Percentiles rank a stretch among this genome's conserved stretches.
Evolutionary conservation across 495 filamentous ascomycete species (phyloP).

Genomic region (Entonaema liquescens): DNA sequence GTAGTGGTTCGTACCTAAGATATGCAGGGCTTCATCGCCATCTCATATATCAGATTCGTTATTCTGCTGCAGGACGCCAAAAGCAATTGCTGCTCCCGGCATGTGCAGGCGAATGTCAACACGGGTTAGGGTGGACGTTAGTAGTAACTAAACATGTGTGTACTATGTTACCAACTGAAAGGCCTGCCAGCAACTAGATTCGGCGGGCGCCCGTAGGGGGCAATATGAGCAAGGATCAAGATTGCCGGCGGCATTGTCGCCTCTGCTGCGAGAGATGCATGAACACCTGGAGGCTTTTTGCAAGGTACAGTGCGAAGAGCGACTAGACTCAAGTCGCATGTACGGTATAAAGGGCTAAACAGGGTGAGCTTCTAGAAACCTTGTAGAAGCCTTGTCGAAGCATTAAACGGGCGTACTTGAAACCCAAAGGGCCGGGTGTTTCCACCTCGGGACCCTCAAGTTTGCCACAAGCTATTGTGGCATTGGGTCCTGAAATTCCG

Average conservation of each 20-base stretch:
- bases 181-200: not conserved
- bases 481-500: constrained; percentile 27
- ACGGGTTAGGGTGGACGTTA: constrained; percentile 6
- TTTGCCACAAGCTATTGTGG: constrained; percentile 25
- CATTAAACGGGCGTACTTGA: constrained; percentile 30
- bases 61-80: constrained; percentile 17
- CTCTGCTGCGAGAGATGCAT: constrained; percentile 18
- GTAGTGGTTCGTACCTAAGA: constrained; percentile 28
- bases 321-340: not conserved
- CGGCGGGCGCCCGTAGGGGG: constrained; percentile 10
- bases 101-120: constrained; percentile 37
- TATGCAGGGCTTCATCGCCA: constrained; percentile 33
- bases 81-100: constrained; percentile 40
- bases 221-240: constrained; percentile 10
- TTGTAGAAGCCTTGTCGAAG: constrained; percentile 31
- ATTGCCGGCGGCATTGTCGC: constrained; percentile 9
- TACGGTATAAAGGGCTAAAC: constrained; percentile 21
- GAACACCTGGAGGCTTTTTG: constrained; percentile 23
- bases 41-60: constrained; percentile 35
- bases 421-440: constrained; percentile 38
- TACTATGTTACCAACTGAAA: not conserved
- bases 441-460: constrained; percentile 20
- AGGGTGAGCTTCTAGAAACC: constrained; percentile 42
- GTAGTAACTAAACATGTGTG: not conserved
- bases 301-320: constrained; percentile 24